Conservation (phyloP, 1,284 basidiomycete species). For the Microbotryum intermedium region DNA sequence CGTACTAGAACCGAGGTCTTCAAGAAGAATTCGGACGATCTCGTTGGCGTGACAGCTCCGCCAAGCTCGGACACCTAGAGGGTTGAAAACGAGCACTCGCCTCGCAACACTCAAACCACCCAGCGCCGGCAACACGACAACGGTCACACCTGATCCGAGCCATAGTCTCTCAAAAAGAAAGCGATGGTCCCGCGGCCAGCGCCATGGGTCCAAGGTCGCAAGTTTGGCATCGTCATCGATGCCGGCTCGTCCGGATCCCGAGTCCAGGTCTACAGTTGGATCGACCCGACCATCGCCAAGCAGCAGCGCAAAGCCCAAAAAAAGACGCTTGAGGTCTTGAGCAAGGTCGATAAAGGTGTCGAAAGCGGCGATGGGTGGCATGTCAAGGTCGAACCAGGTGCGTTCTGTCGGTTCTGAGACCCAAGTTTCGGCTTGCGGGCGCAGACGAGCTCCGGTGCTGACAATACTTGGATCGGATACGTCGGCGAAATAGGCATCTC, state of each 20-base stretch:
- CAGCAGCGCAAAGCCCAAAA: conserved; percentile 34
- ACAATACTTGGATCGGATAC: background rate
- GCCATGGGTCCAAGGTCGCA: conserved; percentile 18
- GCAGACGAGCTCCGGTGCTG: background rate
- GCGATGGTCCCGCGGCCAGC: conserved; percentile 15
- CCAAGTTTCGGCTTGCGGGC: background rate
- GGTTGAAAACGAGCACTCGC: no score
- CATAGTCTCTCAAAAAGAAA: no score
- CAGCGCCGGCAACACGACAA: no score
- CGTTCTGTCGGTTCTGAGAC: conserved; percentile 36
- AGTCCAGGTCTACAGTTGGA: conserved; percentile 94
- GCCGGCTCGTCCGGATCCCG: conserved; percentile 95
- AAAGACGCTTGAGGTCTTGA: conserved; percentile 46
- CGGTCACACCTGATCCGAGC: no score
- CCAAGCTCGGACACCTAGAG: no score
- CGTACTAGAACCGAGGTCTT: no score
- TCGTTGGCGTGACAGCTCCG: no score
- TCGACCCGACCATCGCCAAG: conserved; percentile 36
- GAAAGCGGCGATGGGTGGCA: conserved; percentile 74
- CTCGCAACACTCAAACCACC: no score
- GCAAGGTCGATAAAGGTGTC: conserved; percentile 86
- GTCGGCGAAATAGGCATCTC: conserved; percentile 65
- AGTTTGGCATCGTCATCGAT: conserved; percentile 91
- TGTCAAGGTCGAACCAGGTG: conserved; percentile 85
- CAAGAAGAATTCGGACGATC: no score